Base-by-base conservation (phyloP, 148 eudicot species). In the Limonium bicolor region DNA sequence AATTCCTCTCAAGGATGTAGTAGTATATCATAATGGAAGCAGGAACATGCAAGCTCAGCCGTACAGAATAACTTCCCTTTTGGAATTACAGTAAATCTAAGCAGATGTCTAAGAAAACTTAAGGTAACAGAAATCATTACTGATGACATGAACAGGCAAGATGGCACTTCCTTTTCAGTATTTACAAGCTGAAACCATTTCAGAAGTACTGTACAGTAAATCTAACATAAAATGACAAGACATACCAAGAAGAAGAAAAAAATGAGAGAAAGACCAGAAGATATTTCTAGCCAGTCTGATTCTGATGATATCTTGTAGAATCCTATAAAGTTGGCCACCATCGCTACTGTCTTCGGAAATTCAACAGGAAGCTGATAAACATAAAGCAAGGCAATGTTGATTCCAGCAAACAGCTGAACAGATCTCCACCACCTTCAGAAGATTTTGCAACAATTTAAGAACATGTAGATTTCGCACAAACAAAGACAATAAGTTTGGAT, bases 401-500 rank as follows among this genome's bases (percentile, higher is more conserved):
- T 62, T 56, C 76, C 93, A 46, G 88, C 71, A 61, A 84, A 90
- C 19, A 84, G 36, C 72, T 70, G 82, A 55, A 85, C 93, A 58
- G 69, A 60, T 67, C 85, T 76, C 99, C 99, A 90, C 82, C 95
- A 77, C 73, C 99, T 90, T 66, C 71, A 63, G 18, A 47, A 34
- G 23, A 20, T n/a, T n/a, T n/a, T n/a, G n/a, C n/a, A n/a, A n/a
- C n/a, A n/a, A n/a, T n/a, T n/a, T n/a, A n/a, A n/a, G n/a, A n/a
- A n/a, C n/a, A n/a, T n/a, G n/a, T n/a, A n/a, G n/a, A n/a, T n/a
- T n/a, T n/a, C n/a, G n/a, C n/a, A 34, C 25, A 20, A 11, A 1
- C 25, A 30, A 44, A 20, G 17, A 48, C 24, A n/a, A n/a, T n/a
- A n/a, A n/a, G 58, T 13, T 36, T 21, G n/a, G n/a, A n/a, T n/a